Percentiles rank a stretch among this genome's conserved stretches.
Conservation (phyloP, 306 rosid genomes). For the Herpetospermum pedunculosum region DNA sequence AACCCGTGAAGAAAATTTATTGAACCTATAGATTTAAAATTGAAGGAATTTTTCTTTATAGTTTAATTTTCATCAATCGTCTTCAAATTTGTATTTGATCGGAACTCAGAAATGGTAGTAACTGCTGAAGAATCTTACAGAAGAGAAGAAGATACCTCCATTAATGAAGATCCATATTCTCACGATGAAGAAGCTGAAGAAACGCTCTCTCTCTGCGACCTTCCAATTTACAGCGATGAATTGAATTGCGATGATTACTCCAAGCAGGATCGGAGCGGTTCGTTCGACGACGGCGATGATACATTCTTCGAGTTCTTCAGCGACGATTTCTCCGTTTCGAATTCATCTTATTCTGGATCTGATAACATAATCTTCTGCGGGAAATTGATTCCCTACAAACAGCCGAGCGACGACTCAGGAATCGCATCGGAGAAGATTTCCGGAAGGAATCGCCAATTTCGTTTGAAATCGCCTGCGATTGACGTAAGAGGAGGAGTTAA, state of each 20-base stretch:
- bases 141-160: background rate
- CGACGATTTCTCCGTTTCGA: slow-evolving; percentile 31
- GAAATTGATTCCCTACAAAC: slow-evolving; percentile 51
- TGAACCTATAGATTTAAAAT: too few species aligned
- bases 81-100: too few species aligned
- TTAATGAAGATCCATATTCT: background rate
- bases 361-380: slow-evolving; percentile 69
- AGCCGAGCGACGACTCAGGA: slow-evolving; percentile 2
- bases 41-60: too few species aligned
- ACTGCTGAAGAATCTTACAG: background rate
- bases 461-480: background rate
- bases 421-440: background rate
- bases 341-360: slow-evolving; percentile 12
- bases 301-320: slow-evolving; percentile 62
- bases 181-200: background rate
- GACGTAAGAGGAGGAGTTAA: slow-evolving; percentile 7
- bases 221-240: slow-evolving; percentile 40
- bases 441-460: slow-evolving; percentile 1
- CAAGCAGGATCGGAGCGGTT: slow-evolving; percentile 17
- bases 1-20: too few species aligned
- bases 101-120: background rate
- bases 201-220: slow-evolving; percentile 30
- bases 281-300: slow-evolving; percentile 18
- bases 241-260: slow-evolving; percentile 30
- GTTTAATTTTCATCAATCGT: too few species aligned